These are phyloP conservation scores for Mucor sp. DNA, from an alignment of 371 early-diverging fungal species.

Conservation along the genomic window DNA sequence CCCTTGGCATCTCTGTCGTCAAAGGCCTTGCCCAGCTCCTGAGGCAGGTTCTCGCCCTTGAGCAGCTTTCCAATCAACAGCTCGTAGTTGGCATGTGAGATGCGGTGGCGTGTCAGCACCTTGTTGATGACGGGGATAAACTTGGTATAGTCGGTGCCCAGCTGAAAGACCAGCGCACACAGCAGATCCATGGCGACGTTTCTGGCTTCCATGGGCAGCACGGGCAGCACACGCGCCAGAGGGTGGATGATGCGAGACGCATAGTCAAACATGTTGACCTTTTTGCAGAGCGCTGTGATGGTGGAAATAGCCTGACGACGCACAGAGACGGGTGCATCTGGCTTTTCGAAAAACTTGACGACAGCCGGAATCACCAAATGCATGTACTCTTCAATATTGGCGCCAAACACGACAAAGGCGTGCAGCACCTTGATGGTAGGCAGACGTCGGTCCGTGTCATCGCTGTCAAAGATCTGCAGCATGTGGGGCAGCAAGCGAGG, in stretches of 20 bases:
- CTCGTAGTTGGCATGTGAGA: slow-evolving; percentile 74
- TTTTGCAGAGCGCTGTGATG: slow-evolving; percentile 78
- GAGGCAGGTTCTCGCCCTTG: slow-evolving; percentile 79
- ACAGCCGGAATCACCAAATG: slow-evolving; percentile 91
- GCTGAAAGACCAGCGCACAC: slow-evolving; percentile 82
- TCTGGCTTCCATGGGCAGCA: slow-evolving; percentile 63
- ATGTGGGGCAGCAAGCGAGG: slow-evolving; percentile 68
- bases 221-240: slow-evolving; percentile 76
- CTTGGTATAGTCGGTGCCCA: slow-evolving; percentile 86
- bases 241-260: slow-evolving; percentile 92
- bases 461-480: slow-evolving; percentile 80
- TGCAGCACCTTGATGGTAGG: slow-evolving; percentile 83
- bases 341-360: slow-evolving; percentile 79
- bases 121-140: slow-evolving; percentile 91
- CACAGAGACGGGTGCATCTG: slow-evolving; percentile 66
- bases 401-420: slow-evolving; percentile 83
- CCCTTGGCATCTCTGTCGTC: slow-evolving; percentile 46
- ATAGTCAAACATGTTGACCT: slow-evolving; percentile 88
- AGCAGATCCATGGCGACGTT: slow-evolving; percentile 81
- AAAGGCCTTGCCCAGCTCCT: slow-evolving; percentile 60
- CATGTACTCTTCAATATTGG: slow-evolving; percentile 92
- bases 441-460: slow-evolving; percentile 70
- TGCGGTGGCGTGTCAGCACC: slow-evolving; percentile 65
- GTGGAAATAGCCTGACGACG: slow-evolving; percentile 78
- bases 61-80: slow-evolving; percentile 71